Base-by-base conservation (phyloP, 108 stramenopile genomes). In the Discostella stelligeroides region DNA sequence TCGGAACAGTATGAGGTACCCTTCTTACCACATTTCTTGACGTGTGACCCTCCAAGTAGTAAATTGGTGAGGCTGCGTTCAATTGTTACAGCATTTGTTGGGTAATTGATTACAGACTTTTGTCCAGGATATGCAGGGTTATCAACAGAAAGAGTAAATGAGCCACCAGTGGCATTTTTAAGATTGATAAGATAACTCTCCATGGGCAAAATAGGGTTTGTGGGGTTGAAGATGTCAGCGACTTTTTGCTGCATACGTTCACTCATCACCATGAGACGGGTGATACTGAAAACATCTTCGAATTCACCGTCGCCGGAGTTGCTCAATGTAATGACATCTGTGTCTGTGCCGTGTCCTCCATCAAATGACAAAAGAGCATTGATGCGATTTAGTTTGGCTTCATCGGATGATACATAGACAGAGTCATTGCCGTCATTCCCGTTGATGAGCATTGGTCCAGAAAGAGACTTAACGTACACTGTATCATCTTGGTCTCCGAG, bases 361-460 rank as follows among this genome's bases (percentile, higher is more conserved):
- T 80, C 73, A 63, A 60, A 74, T 20, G 67, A 41, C 13, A 80
- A 57, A 14, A 80, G 49, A 3, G 58, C 79, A 29, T 46, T 12
- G 34, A 80, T 75, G 6, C 20, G 29, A n/a, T 69, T 61, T 11
- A 80, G 21, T 29, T 66, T 74, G n/a, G 40, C 49, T 24, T 72
- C 58, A 38, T 69, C 71, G 4, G 79, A 80, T 11, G 68, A 45
- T 0, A 80, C 66, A 40, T 37, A 67, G 7, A 80, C 67, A 23
- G 60, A 56, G 29, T 80, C 79, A 17, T 28, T 25, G 7, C 79
- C 79, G 2, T 51, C 17, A 4, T 59, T 59, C 29, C 79, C 79
- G 54, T 74, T 58, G 40, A 80, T 60, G 11, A 80, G 27, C 38
- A 80, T 53, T 27, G 72, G 79, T 7, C 79, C 79, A 13, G 79